phyloP scores from a whole-genome alignment of 2,329 filamentous ascomycete species.

The Fusarium torulosum region DNA sequence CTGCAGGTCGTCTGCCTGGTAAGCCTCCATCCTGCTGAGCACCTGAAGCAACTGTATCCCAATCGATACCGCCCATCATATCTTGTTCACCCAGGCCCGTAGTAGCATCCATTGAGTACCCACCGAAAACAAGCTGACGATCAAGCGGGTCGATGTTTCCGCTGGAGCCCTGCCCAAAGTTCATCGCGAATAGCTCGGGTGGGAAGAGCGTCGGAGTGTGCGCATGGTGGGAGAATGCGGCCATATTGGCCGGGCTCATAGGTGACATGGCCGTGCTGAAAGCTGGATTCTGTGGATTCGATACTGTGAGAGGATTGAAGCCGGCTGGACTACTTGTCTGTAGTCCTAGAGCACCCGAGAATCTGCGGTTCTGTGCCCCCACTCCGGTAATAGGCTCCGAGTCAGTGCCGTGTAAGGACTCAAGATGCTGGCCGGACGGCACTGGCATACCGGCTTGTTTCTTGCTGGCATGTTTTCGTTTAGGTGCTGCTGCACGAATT shows the following conservation, averaged over 20 bases:
- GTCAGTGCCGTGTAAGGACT: slow-evolving; percentile 39
- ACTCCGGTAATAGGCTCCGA: slow-evolving; percentile 24
- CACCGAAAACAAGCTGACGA: slow-evolving; percentile 80
- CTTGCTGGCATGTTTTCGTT: slow-evolving; percentile 57
- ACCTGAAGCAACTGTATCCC: slow-evolving; percentile 58
- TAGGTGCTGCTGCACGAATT: slow-evolving; percentile 43
- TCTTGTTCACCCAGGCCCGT: slow-evolving; percentile 54
- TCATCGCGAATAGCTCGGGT: slow-evolving; percentile 66
- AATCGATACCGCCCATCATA: slow-evolving; percentile 59
- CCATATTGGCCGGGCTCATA: slow-evolving; percentile 63
- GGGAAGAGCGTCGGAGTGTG: slow-evolving; percentile 60
- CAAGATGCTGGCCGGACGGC: slow-evolving; percentile 39
- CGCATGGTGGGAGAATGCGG: slow-evolving; percentile 55
- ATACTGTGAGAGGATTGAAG: slow-evolving; percentile 58
- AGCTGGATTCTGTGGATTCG: slow-evolving; percentile 57
- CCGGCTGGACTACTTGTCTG: slow-evolving; percentile 56
- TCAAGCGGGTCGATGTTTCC: slow-evolving; percentile 77
- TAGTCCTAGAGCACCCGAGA: slow-evolving; percentile 56
- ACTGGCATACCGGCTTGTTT: slow-evolving; percentile 39
- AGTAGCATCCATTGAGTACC: slow-evolving; percentile 69
- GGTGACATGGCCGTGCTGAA: slow-evolving; percentile 65
- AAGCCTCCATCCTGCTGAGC: slow-evolving; percentile 46
- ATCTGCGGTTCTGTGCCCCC: slow-evolving; percentile 53
- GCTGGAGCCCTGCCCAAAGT: slow-evolving; percentile 62
- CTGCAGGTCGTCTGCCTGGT: slow-evolving; percentile 47